Evolutionary conservation across 495 filamentous ascomycete species (phyloP).

Genomic region (Cryomyces minteri): DNA sequence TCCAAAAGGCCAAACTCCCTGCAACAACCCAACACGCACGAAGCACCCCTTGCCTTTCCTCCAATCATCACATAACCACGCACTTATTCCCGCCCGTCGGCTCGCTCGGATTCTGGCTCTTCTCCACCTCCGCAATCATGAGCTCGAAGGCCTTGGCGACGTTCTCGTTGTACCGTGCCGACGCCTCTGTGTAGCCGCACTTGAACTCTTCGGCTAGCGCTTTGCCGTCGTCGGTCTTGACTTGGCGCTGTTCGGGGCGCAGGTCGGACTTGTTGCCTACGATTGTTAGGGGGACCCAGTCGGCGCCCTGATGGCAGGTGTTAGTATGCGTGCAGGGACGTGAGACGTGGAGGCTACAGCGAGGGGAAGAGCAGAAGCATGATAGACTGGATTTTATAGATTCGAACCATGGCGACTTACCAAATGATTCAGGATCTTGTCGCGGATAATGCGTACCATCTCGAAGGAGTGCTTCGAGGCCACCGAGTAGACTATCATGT

Average conservation of each 20-base stretch:
- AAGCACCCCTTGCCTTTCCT: no score
- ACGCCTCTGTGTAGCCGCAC: constrained; percentile 89
- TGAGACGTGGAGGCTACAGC: not conserved
- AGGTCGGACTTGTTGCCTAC: constrained; percentile 97
- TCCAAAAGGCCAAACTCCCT: no score
- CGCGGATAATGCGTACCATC: constrained; percentile 85
- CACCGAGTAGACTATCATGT: constrained; percentile 95
- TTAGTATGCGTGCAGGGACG: not conserved
- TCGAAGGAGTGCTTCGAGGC: constrained; percentile 87
- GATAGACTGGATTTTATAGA: not conserved
- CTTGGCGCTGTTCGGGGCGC: constrained; percentile 80
- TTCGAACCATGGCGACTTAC: constrained; percentile 24
- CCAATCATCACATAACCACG: constrained; percentile 47
- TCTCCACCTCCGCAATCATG: constrained; percentile 90
- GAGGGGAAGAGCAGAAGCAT: not conserved
- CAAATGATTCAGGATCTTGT: constrained; percentile 94
- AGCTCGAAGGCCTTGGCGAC: constrained; percentile 85
- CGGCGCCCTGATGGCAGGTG: constrained; percentile 47
- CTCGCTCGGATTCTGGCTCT: constrained; percentile 77
- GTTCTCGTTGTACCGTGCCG: constrained; percentile 84
- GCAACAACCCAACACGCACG: no score
- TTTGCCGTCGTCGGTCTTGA: constrained; percentile 65
- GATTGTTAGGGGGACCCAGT: constrained; percentile 80
- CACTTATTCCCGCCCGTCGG: constrained; percentile 66
- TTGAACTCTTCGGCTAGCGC: constrained; percentile 67